Percentiles rank a stretch among this genome's conserved stretches.
Conservation (phyloP, 148 eudicot genomes). For the Rheum nobile region DNA sequence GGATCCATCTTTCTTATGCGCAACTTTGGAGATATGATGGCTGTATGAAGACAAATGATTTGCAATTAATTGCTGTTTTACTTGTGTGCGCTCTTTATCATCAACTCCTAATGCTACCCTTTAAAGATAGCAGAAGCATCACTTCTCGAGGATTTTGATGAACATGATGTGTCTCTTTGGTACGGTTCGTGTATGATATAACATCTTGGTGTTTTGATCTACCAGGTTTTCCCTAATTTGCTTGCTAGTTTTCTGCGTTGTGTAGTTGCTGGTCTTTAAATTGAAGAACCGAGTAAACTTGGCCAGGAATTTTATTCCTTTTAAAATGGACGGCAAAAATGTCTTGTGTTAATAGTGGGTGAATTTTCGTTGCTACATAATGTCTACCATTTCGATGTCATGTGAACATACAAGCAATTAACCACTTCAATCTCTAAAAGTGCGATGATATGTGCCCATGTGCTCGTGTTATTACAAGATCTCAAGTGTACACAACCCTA, state of each 20-base stretch:
- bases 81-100: neutral
- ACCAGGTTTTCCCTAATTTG: neutral
- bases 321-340: too few species aligned
- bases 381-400: too few species aligned
- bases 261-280: too few species aligned
- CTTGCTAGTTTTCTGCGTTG: neutral
- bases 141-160: neutral
- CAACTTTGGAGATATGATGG: slow-evolving; percentile 35
- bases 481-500: too few species aligned
- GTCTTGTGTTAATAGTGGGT: too few species aligned
- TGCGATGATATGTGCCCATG: too few species aligned
- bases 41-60: slow-evolving; percentile 9
- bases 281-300: too few species aligned
- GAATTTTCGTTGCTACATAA: too few species aligned
- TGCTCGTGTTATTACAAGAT: too few species aligned
- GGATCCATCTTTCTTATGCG: slow-evolving; percentile 36
- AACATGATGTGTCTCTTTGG: neutral
- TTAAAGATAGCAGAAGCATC: neutral
- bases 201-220: neutral
- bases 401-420: too few species aligned
- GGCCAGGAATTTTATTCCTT: neutral
- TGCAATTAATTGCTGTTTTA: neutral
- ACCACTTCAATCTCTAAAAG: too few species aligned
- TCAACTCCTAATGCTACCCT: neutral
- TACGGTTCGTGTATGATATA: neutral